These are phyloP conservation scores for Fusarium cyanostomum DNA, from an alignment of 2,329 filamentous ascomycete genomes.

Conservation along the genomic window DNA sequence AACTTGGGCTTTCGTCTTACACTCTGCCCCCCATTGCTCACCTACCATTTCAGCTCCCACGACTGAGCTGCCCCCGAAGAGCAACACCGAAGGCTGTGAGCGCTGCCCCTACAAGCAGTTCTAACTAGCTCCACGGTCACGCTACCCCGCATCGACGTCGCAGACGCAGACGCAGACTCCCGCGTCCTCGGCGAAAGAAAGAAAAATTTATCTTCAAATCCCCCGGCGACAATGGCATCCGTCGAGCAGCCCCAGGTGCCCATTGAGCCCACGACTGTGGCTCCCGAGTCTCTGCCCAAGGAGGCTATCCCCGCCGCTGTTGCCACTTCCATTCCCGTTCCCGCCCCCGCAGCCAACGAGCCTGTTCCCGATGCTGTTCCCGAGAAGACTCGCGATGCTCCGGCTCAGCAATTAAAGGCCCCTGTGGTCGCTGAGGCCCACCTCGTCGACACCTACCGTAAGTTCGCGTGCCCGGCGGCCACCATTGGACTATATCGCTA, in stretches of 20 bases:
- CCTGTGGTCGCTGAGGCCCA: slow-evolving; percentile 79
- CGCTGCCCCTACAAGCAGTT: slow-evolving; percentile 39
- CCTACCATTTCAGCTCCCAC: background rate
- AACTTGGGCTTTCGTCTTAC: slow-evolving; percentile 6
- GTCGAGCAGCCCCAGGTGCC: slow-evolving; percentile 37
- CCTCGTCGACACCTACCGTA: slow-evolving; percentile 77
- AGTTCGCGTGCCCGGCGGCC: slow-evolving; percentile 43
- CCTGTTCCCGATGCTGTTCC: background rate
- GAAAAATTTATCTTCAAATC: slow-evolving; percentile 17
- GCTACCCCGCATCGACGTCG: slow-evolving; percentile 42
- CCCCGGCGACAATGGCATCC: slow-evolving; percentile 38
- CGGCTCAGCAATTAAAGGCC: slow-evolving; percentile 49
- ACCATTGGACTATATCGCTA: slow-evolving; percentile 27
- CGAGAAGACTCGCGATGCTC: background rate
- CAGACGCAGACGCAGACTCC: slow-evolving; percentile 31
- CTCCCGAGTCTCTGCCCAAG: slow-evolving; percentile 26
- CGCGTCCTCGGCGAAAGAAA: slow-evolving; percentile 29
- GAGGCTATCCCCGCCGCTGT: slow-evolving; percentile 22
- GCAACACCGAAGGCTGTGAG: slow-evolving; percentile 41
- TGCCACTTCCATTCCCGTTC: slow-evolving; percentile 24
- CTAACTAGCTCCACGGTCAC: slow-evolving; percentile 42
- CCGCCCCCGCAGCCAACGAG: slow-evolving; percentile 14
- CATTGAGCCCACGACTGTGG: slow-evolving; percentile 24
- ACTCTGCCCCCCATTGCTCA: slow-evolving; percentile 3
- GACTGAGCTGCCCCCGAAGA: slow-evolving; percentile 31